Evolutionary conservation across 2,329 filamentous ascomycete genomes (phyloP).

Genomic region (Lachnellula subtilissima): DNA sequence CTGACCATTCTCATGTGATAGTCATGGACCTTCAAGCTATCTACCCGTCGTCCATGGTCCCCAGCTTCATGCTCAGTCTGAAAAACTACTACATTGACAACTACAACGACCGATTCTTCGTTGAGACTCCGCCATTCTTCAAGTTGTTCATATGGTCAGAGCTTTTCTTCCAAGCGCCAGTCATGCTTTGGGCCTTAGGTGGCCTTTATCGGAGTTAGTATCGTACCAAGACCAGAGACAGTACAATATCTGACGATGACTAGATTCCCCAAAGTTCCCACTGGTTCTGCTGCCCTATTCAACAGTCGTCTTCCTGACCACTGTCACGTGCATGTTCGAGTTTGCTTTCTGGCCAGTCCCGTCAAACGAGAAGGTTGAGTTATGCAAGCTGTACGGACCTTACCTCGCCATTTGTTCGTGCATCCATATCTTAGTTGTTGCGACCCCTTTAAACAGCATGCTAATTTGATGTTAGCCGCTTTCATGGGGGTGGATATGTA

Average conservation of each 20-base stretch:
- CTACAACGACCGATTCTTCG: constrained; percentile 62
- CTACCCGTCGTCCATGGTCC: constrained; percentile 48
- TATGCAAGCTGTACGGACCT: constrained; percentile 51
- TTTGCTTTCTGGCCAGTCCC: constrained; percentile 51
- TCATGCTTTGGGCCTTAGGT: constrained; percentile 55
- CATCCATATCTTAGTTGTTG: constrained; percentile 11
- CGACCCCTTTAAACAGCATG: background rate
- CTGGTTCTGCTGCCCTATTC: constrained; percentile 57
- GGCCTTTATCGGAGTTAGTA: constrained; percentile 46
- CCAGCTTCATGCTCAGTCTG: constrained; percentile 43
- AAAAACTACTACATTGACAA: constrained; percentile 54
- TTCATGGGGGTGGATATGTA: constrained; percentile 41
- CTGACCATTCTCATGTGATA: constrained; percentile 28
- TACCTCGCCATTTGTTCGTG: constrained; percentile 51
- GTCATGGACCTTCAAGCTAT: constrained; percentile 57
- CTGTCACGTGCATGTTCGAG: constrained; percentile 57
- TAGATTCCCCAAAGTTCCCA: constrained; percentile 53
- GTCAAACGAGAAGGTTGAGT: constrained; percentile 40
- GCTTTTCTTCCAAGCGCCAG: constrained; percentile 54
- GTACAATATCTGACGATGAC: constrained; percentile 1
- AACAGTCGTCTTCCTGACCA: constrained; percentile 56
- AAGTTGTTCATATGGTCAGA: constrained; percentile 53
- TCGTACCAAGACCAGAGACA: background rate
- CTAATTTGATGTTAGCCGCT: constrained; percentile 27
- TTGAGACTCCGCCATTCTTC: constrained; percentile 55